phyloP scores from a whole-genome alignment of 2,329 filamentous ascomycete species.

The Neodidymelliopsis sp. region DNA sequence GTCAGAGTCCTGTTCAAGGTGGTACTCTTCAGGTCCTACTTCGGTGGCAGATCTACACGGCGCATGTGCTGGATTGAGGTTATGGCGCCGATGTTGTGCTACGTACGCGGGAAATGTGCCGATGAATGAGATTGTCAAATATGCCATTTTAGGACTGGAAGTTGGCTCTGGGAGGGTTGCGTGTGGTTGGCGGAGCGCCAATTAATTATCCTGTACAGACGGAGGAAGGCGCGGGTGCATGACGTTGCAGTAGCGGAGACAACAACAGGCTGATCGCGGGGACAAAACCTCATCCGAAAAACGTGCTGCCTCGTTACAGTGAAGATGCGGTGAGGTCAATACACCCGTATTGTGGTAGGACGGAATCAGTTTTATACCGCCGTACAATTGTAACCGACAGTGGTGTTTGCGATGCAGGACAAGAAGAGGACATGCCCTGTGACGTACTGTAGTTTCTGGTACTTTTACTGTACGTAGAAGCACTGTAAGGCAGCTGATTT shows the following conservation, averaged over 20 bases:
- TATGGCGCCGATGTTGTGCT: conserved; percentile 23
- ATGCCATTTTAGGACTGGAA: not conserved
- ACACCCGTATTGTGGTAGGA: conserved; percentile 30
- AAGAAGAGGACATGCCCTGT: not conserved
- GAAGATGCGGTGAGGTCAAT: conserved; percentile 33
- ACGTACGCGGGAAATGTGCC: conserved; percentile 5
- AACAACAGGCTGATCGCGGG: not conserved
- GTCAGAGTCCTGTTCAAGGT: conserved; percentile 8
- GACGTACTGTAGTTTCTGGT: not conserved
- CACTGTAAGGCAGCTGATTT: not conserved
- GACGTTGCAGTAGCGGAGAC: conserved; percentile 12
- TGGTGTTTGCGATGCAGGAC: not conserved
- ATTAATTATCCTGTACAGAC: conserved; percentile 20
- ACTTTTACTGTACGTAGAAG: not conserved
- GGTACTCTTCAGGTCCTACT: conserved; percentile 1
- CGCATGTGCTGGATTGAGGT: conserved; percentile 8
- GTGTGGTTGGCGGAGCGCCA: conserved; percentile 15
- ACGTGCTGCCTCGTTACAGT: conserved; percentile 2
- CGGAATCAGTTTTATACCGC: not conserved
- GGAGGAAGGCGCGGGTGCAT: conserved; percentile 30
- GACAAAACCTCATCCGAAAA: not conserved
- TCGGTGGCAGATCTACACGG: conserved; percentile 1
- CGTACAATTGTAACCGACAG: not conserved
- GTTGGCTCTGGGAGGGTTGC: conserved; percentile 4
- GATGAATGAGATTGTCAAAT: conserved; percentile 1